Evolutionary conservation across 805 yeast genomes (phyloP), one percentile per base, ranked within the genome.

Genomic region (Candida palmyrensis): DNA sequence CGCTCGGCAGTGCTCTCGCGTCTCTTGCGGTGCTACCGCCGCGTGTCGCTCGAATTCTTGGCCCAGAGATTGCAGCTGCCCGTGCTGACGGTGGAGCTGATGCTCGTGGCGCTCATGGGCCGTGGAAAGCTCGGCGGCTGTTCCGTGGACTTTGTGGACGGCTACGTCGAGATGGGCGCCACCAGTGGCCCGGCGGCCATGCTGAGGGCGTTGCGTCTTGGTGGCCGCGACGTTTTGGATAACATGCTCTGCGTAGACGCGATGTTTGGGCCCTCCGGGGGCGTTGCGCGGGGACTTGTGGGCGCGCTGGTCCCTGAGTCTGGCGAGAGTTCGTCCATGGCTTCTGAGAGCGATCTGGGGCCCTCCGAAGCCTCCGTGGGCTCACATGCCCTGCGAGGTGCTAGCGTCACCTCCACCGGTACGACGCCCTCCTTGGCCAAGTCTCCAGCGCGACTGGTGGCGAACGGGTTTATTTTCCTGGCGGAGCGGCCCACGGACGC

Each of bases 1-100:
- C 51, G 54, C 32, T 44, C 52, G n/a, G 62, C 57, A 29, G 44
- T 56, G 12, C 35, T 65, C 3, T 33, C 48, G n/a, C 52, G 56
- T 30, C 43, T 50, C 18, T 39, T 57, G 19, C 52, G 51, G 24
- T 55, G 68, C 1, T 66, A 59, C 37, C 47, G 49, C 17, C 37
- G 50, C 1, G 36, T 66, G 2, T 39, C 44, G 15, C 58, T 63
- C 33, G 57, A 49, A 6, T 59, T 39, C 27, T 37, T 64, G 11
- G 38, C 38, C 14, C 20, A 38, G 1, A 45, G 45, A 17, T 44
- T 65, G 20, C 34, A 44, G 10, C 37, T 45, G 9, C 19, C 37
- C 24, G 45, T 49, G 32, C 32, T 38, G 1, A 54, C 53, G 20
- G 41, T 66, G 9, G 66, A 62, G 33, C 34, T 38, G 5, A 41